Evolutionary conservation across 75 land plant species (phyloP), one percentile per base, ranked within the genome.

Genomic region (Pseudotsuga menziesii): DNA sequence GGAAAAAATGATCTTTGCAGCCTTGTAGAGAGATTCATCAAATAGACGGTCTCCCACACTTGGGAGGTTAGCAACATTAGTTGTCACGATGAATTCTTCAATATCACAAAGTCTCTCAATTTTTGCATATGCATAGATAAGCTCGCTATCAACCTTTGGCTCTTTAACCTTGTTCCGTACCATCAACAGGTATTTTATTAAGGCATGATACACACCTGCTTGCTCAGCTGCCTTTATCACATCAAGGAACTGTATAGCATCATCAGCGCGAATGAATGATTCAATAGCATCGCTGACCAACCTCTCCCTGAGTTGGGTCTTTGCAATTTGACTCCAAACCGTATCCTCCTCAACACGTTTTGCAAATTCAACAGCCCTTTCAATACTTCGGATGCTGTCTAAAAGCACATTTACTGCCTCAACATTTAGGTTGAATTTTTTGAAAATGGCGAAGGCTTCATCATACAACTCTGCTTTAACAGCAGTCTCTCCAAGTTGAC

Each of bases 251-350:
- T 94, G 88, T 55, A 95, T 92, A 16, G 94, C 92, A 91, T 97
- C 99, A 75, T 94, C 94, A 41, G 99, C 99, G 55, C 93, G 90
- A 76, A 97, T 97, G 62, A 97, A 94, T 58, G 99, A 97, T 75
- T 97, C 99, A 81, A 97, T 97, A n/a, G 99, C 99, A 80, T 97
- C 99, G 72, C 99, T 94, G 64, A 97, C 95, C 35, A 94, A 70
- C 1, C 99, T 98, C 67, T 97, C 98, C 75, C 93, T 84, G 23
- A 97, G 91, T 67, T 97, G 99, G 55, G 99, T 98, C 82, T 94
- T 97, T 27, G 91, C 99, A 26, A 97, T 95, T 73, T 97, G 99
- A 76, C 95, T 97, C 99, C 99, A 97, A 61, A 97, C 99, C 66
- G 92, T 95, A 83, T 97, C 99, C 74, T 97, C 99, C 80, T 97